Base-by-base conservation (phyloP, 495 filamentous ascomycete genomes). In the Jackrogersella minutella region DNA sequence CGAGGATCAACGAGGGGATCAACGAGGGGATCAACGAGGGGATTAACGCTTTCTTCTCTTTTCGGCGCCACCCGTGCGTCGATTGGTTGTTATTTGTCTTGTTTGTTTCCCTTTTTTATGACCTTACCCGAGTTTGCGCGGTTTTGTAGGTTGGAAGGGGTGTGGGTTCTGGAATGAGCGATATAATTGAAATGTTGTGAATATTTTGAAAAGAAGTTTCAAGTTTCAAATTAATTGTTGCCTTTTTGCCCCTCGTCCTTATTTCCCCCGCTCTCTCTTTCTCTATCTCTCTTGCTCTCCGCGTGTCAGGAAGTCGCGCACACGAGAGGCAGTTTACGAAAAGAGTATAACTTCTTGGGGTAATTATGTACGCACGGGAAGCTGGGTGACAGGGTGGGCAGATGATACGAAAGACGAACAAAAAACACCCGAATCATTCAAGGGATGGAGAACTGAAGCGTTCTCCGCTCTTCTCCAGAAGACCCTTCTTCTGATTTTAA, bases 151-250 rank as follows among this genome's bases (percentile, higher is more conserved):
- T n/a, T 31, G 24, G 50, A 8, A 33, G 10, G 44, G n/a, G n/a
- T n/a, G 28, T 60, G 30, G 56, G 36, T 58, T 61, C 51, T 57
- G 60, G 60, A 62, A 62, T 69, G 66, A 64, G 66, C 66, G 61
- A 69, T 69, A 66, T 69, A 61, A 56, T 41, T 44, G n/a, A 13
- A 30, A n/a, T n/a, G n/a, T n/a, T n/a, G n/a, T n/a, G n/a, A n/a
- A n/a, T n/a, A n/a, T n/a, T n/a, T n/a, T n/a, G 26, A 30, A 30
- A 30, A 30, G 24, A 28, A 58, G 28, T 61, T 43, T 40, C 46
- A 26, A 37, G 59, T 54, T 55, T 68, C 50, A 47, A 54, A 60
- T 68, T 54, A 44, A 64, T 63, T 63, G 24, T 67, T 24, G 43
- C 40, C n/a, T n/a, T n/a, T 59, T 16, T 17, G 21, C 43, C 47